Base-by-base conservation (phyloP, 2,329 filamentous ascomycete genomes). In the Bertia moriformis region DNA sequence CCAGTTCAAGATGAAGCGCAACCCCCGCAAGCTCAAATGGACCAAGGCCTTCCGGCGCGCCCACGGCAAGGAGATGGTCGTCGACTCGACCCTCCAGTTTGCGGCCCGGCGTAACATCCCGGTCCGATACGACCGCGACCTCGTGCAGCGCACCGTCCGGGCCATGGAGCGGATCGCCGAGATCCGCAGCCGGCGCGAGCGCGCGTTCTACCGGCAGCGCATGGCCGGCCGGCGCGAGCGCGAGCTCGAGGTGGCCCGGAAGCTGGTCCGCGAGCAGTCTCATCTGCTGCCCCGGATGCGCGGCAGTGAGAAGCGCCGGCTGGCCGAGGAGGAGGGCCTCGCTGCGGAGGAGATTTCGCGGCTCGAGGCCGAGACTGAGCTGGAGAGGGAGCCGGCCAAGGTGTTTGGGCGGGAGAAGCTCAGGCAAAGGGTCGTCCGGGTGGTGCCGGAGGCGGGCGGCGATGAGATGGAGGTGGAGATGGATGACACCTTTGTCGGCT, bases 1-100 rank as follows among this genome's bases (percentile, higher is more conserved):
- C 22, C 47, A 77, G 69, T 93, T 93, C 75, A 91, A 93, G 66
- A 93, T 93, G 85, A 94, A 94, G 82, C 80, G 91, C 49, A 95
- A 96, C 65, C 88, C 89, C 24, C 79, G 89, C 58, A 94, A 95
- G 63, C 75, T 96, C 51, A 91, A 87, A 63, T 95, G 89, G 91
- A 95, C 89, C 45, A 94, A 95, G 70, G 78, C 85, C 39, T 89
- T 88, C 72, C 82, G 87, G 54, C 81, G 80, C 56, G 75, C 81
- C 14, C 80, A 83, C 42, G 85, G 85, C 65, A 93, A 87, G 66
- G 71, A 78, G 56, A 77, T 93, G 85, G 83, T 84, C 41, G 88
- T 96, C 61, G 91, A 98, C 70, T 83, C 77, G 52, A 94, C 89
- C 20, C 78, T 98, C 44, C 82, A 86, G 55, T 94, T 96, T 64